Evolutionary conservation across 768 basidiomycete genomes (phyloP).

Genomic region (Porphyrellus cyaneotinctus): DNA sequence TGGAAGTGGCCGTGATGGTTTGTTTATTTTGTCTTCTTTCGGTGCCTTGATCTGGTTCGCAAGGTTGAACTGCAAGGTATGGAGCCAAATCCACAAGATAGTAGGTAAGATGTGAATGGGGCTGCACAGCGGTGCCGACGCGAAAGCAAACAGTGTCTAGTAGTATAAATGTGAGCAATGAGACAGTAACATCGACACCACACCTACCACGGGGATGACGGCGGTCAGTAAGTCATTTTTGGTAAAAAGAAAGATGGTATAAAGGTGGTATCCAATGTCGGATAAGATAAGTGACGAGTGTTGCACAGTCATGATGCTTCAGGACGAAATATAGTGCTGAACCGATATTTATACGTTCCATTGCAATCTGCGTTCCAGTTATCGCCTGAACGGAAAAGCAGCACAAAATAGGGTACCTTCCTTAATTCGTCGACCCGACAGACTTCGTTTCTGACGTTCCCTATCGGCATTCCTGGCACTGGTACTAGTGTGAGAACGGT

Average conservation of each 20-base stretch:
- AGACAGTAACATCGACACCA: rapidly evolving
- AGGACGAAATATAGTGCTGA: neutral
- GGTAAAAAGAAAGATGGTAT: conserved; percentile 39
- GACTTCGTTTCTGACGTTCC: too few relatives aligned
- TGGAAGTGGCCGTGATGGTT: conserved; percentile 45
- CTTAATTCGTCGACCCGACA: too few relatives aligned
- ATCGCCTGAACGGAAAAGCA: neutral
- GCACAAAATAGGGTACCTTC: too few relatives aligned
- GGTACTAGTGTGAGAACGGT: too few relatives aligned
- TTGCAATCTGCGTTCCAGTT: neutral
- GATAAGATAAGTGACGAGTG: conserved; percentile 1
- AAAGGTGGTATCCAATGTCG: conserved; percentile 21
- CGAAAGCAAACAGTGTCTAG: conserved; percentile 34
- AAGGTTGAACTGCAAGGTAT: conserved; percentile 43
- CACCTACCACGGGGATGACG: conserved; percentile 43
- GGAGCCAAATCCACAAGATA: conserved; percentile 43
- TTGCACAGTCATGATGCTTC: conserved; percentile 19
- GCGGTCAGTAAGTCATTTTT: conserved; percentile 46
- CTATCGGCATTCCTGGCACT: too few relatives aligned
- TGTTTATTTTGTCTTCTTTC: conserved; percentile 43
- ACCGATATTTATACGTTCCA: neutral
- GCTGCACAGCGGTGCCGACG: conserved; percentile 30
- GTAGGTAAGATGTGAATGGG: conserved; percentile 21
- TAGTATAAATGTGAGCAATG: neutral
- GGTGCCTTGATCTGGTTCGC: conserved; percentile 41